These are phyloP conservation scores for Neurospora intermedia DNA, from an alignment of 495 filamentous ascomycete genomes.

Conservation along the genomic window DNA sequence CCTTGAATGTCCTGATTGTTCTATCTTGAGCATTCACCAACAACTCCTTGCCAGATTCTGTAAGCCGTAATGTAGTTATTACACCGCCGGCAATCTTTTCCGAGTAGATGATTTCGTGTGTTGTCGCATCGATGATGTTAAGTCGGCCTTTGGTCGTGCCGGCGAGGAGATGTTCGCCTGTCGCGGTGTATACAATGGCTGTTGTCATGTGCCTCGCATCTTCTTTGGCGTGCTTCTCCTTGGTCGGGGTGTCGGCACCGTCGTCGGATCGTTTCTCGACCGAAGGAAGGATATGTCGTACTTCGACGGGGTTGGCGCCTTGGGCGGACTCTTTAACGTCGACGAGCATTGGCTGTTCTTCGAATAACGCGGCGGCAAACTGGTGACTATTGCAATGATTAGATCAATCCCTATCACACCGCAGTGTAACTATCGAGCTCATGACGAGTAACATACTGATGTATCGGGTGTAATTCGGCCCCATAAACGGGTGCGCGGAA, in stretches of 20 bases:
- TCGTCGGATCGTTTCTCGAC: conserved; percentile 62
- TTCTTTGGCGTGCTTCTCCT: conserved; percentile 77
- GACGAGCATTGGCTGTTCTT: conserved; percentile 82
- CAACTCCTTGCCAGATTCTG: conserved; percentile 70
- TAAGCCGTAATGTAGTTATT: conserved; percentile 77
- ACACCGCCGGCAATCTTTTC: conserved; percentile 77
- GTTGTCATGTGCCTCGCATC: conserved; percentile 93
- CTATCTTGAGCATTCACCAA: conserved; percentile 86
- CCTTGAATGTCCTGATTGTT: conserved; percentile 77
- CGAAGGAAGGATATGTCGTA: conserved; percentile 69
- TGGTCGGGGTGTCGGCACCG: conserved; percentile 48
- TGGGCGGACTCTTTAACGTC: conserved; percentile 57
- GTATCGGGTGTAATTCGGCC: conserved; percentile 83
- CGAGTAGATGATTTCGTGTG: conserved; percentile 71
- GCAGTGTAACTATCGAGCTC: neutral
- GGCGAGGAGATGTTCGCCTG: conserved; percentile 77
- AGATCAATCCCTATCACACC: neutral
- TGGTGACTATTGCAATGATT: conserved; percentile 42
- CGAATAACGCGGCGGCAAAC: conserved; percentile 83
- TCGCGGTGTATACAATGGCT: conserved; percentile 72
- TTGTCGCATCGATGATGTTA: conserved; percentile 80
- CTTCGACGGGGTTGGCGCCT: conserved; percentile 39
- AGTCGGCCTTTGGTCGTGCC: conserved; percentile 92
- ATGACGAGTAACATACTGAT: conserved; percentile 50
- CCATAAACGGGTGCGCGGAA: conserved; percentile 92